Conservation (phyloP, 306 rosid genomes). For the Prunus armeniaca region DNA sequence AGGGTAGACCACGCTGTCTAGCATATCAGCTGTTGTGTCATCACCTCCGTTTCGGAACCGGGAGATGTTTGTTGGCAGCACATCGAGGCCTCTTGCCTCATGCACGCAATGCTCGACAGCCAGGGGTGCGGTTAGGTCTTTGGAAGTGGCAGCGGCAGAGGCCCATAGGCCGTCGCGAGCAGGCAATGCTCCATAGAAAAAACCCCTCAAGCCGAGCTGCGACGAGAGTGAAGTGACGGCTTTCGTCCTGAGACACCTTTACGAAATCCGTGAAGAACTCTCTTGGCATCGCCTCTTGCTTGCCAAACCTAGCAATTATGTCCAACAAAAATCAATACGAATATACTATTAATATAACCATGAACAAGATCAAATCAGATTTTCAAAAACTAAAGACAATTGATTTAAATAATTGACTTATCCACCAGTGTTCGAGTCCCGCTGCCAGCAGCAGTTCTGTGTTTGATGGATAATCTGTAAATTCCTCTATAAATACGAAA, state of each 20-base stretch:
- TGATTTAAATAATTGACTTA: background rate
- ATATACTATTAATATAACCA: too few species aligned
- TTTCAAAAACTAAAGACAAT: background rate
- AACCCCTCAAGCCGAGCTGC: slow-evolving; percentile 70
- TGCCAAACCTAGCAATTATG: slow-evolving; percentile 80
- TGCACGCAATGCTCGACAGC: slow-evolving; percentile 89
- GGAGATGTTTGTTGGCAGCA: slow-evolving; percentile 70
- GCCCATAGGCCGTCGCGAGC: slow-evolving; percentile 91
- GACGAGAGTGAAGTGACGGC: slow-evolving; percentile 74
- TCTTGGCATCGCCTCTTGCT: slow-evolving; percentile 78
- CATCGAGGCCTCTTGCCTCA: slow-evolving; percentile 88
- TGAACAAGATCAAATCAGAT: too few species aligned
- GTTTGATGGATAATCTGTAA: too few species aligned
- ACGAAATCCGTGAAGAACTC: slow-evolving; percentile 81
- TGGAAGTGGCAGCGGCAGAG: slow-evolving; percentile 75
- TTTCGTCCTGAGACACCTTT: slow-evolving; percentile 87
- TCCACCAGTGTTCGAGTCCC: too few species aligned
- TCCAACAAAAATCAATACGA: slow-evolving; percentile 39
- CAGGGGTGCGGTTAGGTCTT: slow-evolving; percentile 70
- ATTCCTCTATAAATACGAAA: too few species aligned
- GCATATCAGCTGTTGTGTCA: slow-evolving; percentile 57
- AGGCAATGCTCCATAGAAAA: slow-evolving; percentile 70
- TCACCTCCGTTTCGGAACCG: slow-evolving; percentile 71
- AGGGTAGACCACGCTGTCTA: slow-evolving; percentile 72
- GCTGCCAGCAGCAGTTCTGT: accelerated